These are phyloP conservation scores for Russula sp. DNA, from an alignment of 768 basidiomycete species.

Conservation along the genomic window DNA sequence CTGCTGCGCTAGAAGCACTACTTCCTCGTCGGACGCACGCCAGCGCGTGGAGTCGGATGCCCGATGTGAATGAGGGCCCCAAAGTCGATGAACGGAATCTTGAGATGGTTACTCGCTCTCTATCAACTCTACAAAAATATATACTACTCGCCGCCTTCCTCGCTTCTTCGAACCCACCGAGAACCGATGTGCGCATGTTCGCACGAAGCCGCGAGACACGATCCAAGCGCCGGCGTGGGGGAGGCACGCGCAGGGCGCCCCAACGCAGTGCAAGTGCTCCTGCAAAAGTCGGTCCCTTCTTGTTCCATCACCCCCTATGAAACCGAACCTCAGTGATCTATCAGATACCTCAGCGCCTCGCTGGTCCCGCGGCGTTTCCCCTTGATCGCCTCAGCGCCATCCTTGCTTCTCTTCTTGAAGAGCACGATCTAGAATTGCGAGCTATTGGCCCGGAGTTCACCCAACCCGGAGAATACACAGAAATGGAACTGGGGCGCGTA, in stretches of 20 bases:
- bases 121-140: slow-evolving; percentile 68
- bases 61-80: slow-evolving; percentile 35
- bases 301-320: neutral
- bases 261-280: slow-evolving; percentile 23
- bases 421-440: slow-evolving; percentile 53
- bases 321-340: neutral
- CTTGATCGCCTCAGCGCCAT: slow-evolving; percentile 78
- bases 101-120: slow-evolving; percentile 30
- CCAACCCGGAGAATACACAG: slow-evolving; percentile 65
- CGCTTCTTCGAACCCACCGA: slow-evolving; percentile 79
- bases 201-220: slow-evolving; percentile 64
- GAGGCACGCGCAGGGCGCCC: slow-evolving; percentile 29
- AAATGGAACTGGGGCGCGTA: slow-evolving; percentile 62
- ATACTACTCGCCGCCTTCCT: slow-evolving; percentile 72
- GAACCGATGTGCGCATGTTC: slow-evolving; percentile 79
- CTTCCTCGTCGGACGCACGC: slow-evolving; percentile 66
- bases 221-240: slow-evolving; percentile 42
- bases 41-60: slow-evolving; percentile 49
- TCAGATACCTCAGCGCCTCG: slow-evolving; percentile 68
- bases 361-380: slow-evolving; percentile 74
- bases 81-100: slow-evolving; percentile 1
- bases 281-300: slow-evolving; percentile 27
- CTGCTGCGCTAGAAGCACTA: slow-evolving; percentile 55
- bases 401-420: slow-evolving; percentile 69
- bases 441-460: slow-evolving; percentile 42